Evolutionary conservation across 768 basidiomycete species (phyloP), one percentile per base, ranked within the genome.

Genomic region (Butyriboletus loyo): DNA sequence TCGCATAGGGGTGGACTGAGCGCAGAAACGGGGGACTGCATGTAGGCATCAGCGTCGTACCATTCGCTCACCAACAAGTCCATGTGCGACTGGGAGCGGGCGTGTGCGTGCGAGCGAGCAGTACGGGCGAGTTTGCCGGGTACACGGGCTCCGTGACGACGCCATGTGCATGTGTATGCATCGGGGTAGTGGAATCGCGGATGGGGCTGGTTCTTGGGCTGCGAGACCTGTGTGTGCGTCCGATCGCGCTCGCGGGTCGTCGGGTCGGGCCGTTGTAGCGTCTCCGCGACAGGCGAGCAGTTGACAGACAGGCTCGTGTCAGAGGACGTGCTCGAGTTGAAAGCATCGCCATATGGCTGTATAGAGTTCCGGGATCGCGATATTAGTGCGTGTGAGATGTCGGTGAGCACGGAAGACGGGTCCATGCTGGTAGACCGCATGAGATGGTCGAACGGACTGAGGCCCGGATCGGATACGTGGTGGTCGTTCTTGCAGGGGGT

Each of bases 1-100:
- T 51, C 53, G 10, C 40, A 32, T 4, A 19, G 28, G n/a, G 63
- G 58, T 14, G 63, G 63, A n/a, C 57, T 65, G 49, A 67, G 58
- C 21, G 11, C 32, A 7, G 45, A 21, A 5, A 46, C 17, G 0
- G 64, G 65, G 4, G 65, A 65, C 1, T 42, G 25, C 19, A 32
- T 38, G 31, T 50, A 55, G 15, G 60, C 63, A 30, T 53, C 50
- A 7, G 32, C 21, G 21, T 43, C 25, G 34, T 65, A 55, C 66
- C 66, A 63, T 24, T 36, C 44, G 10, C 13, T 11, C 10, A 28
- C 8, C 11, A 24, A 21, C 5, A 47, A 31, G 38, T 49, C 53
- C 22, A 21, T 4, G 38, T 59, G 38, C 1, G 63, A 53, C 36
- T 25, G 53, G 7, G 64, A 59, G 21, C 41, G 55, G 8, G 39